Evolutionary conservation across 2,329 filamentous ascomycete species (phyloP).

Genomic region (Colletotrichum sp.): DNA sequence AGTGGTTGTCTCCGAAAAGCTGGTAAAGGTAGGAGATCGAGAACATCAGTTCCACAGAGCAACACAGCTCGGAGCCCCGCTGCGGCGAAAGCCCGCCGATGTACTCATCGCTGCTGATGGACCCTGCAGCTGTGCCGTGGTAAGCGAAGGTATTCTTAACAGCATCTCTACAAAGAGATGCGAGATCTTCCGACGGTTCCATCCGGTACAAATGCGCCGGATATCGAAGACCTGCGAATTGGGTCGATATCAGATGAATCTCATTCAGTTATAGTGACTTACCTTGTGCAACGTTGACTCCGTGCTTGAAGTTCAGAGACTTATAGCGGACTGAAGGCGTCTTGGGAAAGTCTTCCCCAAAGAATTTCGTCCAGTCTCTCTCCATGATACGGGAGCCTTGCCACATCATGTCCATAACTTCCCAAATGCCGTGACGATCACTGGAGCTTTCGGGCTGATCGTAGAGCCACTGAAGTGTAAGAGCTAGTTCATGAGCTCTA

Average conservation of each 20-base stretch:
- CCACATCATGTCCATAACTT: constrained; percentile 45
- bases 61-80: constrained; percentile 41
- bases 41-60: constrained; percentile 37
- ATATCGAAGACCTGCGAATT: constrained; percentile 38
- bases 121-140: constrained; percentile 45
- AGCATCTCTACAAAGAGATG: constrained; percentile 38
- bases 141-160: constrained; percentile 40
- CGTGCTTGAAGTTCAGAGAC: constrained; percentile 43
- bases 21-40: constrained; percentile 38
- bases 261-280: constrained; percentile 6
- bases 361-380: constrained; percentile 37
- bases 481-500: constrained; percentile 43
- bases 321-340: constrained; percentile 26
- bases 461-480: constrained; percentile 44
- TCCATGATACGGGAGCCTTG: constrained; percentile 27
- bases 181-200: constrained; percentile 39
- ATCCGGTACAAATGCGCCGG: constrained; percentile 45
- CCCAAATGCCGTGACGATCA: constrained; percentile 34
- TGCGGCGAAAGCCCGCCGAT: constrained; percentile 41
- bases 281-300: constrained; percentile 50
- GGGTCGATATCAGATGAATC: background rate
- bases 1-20: constrained; percentile 35
- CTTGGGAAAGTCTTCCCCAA: constrained; percentile 16
- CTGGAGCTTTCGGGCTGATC: constrained; percentile 34
- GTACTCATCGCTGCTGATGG: constrained; percentile 46